Base-by-base conservation (phyloP, 1,284 basidiomycete species). In the Tetrapyrgos nigripes region DNA sequence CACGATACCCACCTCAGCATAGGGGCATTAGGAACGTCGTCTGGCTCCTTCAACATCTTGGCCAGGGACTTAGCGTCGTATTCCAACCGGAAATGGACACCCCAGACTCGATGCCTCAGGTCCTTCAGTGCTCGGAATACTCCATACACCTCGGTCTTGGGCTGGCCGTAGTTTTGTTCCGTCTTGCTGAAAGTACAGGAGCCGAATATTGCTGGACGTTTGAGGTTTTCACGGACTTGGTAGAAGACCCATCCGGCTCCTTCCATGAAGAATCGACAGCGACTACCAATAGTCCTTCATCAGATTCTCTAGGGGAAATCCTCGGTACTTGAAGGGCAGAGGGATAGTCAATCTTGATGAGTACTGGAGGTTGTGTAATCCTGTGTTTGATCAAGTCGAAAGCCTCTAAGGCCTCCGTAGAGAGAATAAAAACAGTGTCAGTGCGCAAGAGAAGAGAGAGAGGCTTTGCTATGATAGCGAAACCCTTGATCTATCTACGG, bases 1-100 rank as follows among this genome's bases (percentile, higher is more conserved):
- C 68, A 74, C 0, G 65, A 13, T 9, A 79, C 57, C 76, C 76
- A 79, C 3, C 74, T 59, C 0, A 65, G 69, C 64, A 77, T 73
- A 0, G 73, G 70, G 0, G 73, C 70, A 26, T 71, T 73, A 0
- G 75, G 75, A 1, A 76, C n/a, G n/a, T n/a, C n/a, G n/a, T n/a
- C n/a, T n/a, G n/a, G n/a, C n/a, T n/a, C n/a, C n/a, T n/a, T n/a
- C n/a, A n/a, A n/a, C n/a, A 76, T 79, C 57, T 73, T 62, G n/a
- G 63, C 64, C 1, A 79, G 59, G 44, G 66, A 75, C 28, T 68
- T 68, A 0, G 74, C 72, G 54, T 79, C 74, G 14, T 70, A 64
- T 21, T 78, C 73, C 0, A 79, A 50, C 1, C 60, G 40, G 55
- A 79, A 73, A 31, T 68, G 64, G 1, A 72, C 55, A 19, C 74